Evolutionary conservation across 129 eudicot genomes (phyloP).

Genomic region (Rutidosis leptorrhynchoides): DNA sequence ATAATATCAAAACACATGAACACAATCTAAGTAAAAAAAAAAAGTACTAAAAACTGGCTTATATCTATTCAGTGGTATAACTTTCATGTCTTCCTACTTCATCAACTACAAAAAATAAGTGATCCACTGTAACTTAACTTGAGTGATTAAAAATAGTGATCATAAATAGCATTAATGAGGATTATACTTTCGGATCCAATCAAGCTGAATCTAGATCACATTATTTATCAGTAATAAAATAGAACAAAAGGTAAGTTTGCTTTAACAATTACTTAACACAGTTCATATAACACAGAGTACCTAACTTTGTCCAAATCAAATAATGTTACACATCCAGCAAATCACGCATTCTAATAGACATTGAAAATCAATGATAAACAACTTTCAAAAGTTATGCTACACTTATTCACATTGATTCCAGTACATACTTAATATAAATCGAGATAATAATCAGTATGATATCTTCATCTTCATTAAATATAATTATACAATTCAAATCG

Average conservation of each 20-base stretch:
- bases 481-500: constrained; percentile 7
- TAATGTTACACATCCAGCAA: constrained; percentile 15
- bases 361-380: constrained; percentile 1
- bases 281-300: neutral
- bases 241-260: neutral
- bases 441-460: constrained; percentile 3
- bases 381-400: constrained; percentile 16
- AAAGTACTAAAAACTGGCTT: constrained; percentile 4
- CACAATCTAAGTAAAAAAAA: neutral
- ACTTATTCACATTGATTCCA: constrained; percentile 18
- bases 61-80: too few species aligned
- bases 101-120: neutral
- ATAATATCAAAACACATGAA: constrained; percentile 7
- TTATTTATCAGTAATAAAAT: neutral
- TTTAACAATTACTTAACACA: constrained; percentile 7
- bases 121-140: constrained; percentile 27
- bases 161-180: constrained; percentile 9
- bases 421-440: neutral
- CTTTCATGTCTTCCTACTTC: constrained; percentile 4
- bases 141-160: constrained; percentile 6
- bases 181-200: constrained; percentile 25
- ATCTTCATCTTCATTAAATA: constrained; percentile 13
- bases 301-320: constrained; percentile 20
- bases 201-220: constrained; percentile 6
- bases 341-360: neutral